Base-by-base conservation (phyloP, 1,284 basidiomycete genomes). In the Volvariella surrecta region DNA sequence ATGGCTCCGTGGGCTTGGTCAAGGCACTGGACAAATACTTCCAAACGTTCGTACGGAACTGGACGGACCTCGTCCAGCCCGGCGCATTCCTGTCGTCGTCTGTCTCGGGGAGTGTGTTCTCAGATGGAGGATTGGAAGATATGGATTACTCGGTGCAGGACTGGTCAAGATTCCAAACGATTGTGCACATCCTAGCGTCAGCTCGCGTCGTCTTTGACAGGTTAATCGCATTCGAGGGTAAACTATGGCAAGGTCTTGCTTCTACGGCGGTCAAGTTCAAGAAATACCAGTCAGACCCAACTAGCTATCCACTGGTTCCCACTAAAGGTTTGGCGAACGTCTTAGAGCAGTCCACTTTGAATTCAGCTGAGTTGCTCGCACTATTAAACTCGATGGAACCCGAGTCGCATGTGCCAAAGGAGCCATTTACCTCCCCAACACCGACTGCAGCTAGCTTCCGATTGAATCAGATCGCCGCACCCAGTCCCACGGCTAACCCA, bases 61-160 rank as follows among this genome's bases (percentile, higher is more conserved):
- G 81, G 62, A 74, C 74, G n/a, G 62, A 63, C 2, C 70, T 75
- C 37, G 61, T 85, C 45, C 63, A 67, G 8, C 59, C 67, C n/a
- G 61, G 67, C n/a, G 57, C 60, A 3, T 52, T 61, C 16, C 49
- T 58, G 39, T 52, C 61, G 19, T 48, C 55, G 28, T 59, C 61
- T 8, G 48, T 50, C n/a, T 44, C 54, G n/a, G 58, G 60, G 32
- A 58, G 63, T 13, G 57, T 65, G 10, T 53, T 60, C 1, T 70
- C 71, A 0, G 73, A 68, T 42, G 75, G 74, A 34, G 81, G 83
- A 38, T 63, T 86, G 21, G 76, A 76, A 0, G 87, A 89, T 49
- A 63, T 92, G 48, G 91, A 96, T 61, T 95, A 95, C 55, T 83
- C 84, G 1, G 67, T 79, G 2, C 81, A 89, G 45, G 91, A 97